A percentile compares a stretch with the other conserved stretches of the same genome.
Conservation (phyloP, 2,329 filamentous ascomycete genomes). For the Colletotrichum lini region DNA sequence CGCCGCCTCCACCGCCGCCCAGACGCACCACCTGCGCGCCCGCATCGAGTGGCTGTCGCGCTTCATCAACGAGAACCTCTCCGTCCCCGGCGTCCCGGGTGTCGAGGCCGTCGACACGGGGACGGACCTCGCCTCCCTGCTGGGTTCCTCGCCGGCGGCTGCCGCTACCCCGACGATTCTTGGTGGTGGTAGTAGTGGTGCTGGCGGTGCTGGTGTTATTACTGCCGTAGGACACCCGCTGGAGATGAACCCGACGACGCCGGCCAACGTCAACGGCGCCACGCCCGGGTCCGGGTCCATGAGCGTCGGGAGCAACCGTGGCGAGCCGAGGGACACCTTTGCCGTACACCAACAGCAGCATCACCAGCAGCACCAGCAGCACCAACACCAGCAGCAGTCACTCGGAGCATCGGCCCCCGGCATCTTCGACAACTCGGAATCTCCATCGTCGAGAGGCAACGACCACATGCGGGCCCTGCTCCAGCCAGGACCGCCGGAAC, state of each 20-base stretch:
- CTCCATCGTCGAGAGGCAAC: constrained; percentile 26
- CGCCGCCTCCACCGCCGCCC: constrained; percentile 50
- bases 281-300: constrained; percentile 24
- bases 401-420: no score
- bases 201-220: no score
- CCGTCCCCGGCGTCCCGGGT: constrained; percentile 46
- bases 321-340: constrained; percentile 16
- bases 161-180: no score
- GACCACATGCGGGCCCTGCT: constrained; percentile 34
- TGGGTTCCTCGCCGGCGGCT: constrained; percentile 32
- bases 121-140: constrained; percentile 46
- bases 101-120: constrained; percentile 57
- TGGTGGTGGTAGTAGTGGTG: no score
- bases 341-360: constrained; percentile 13
- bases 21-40: constrained; percentile 55
- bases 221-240: constrained; percentile 7
- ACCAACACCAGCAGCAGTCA: no score
- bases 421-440: constrained; percentile 9
- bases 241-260: constrained; percentile 25
- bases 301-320: constrained; percentile 30
- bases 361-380: not conserved
- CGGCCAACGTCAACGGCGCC: constrained; percentile 28
- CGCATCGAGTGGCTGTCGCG: constrained; percentile 58
- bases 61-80: constrained; percentile 53
- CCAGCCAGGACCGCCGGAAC: constrained; percentile 24